phyloP scores from a whole-genome alignment of 306 rosid genomes.

The Lotus japonicus region DNA sequence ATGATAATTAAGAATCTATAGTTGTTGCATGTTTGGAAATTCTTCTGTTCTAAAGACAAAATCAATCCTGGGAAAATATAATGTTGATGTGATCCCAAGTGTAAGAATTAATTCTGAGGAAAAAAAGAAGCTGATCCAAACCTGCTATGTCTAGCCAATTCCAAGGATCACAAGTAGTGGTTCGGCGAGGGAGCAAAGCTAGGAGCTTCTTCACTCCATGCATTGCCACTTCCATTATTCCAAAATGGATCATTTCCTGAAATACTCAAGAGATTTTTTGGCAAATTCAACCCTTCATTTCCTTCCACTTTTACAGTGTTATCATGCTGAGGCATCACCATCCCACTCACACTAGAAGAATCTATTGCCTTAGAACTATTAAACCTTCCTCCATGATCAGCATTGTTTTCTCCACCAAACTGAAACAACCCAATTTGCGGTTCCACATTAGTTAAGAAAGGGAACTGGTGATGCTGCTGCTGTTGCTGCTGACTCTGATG shows the following conservation, averaged over 20 bases:
- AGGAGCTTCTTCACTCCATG: slow-evolving; percentile 64
- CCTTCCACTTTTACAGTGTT: slow-evolving; percentile 51
- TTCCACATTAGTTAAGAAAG: slow-evolving; percentile 55
- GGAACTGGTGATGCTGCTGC: slow-evolving; percentile 41
- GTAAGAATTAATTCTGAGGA: too few relatives aligned
- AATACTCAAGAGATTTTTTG: slow-evolving; percentile 45
- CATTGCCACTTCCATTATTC: slow-evolving; percentile 27
- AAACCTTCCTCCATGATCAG: slow-evolving; percentile 26
- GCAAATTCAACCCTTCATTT: slow-evolving; percentile 41
- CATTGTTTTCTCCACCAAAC: slow-evolving; percentile 36
- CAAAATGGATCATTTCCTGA: slow-evolving; percentile 44
- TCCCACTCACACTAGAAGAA: slow-evolving; percentile 32
- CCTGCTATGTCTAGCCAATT: neutral
- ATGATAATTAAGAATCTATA: slow-evolving; percentile 15
- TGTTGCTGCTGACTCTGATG: slow-evolving; percentile 38
- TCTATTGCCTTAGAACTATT: slow-evolving; percentile 41
- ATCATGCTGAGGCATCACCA: slow-evolving; percentile 21
- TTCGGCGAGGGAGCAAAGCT: slow-evolving; percentile 50
- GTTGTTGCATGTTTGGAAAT: too few relatives aligned
- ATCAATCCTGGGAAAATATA: too few relatives aligned
- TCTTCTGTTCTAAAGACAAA: too few relatives aligned
- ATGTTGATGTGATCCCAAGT: too few relatives aligned
- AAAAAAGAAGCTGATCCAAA: too few relatives aligned
- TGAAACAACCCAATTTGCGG: slow-evolving; percentile 48
- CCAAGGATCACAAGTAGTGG: slow-evolving; percentile 38